phyloP scores from a whole-genome alignment of 345 rosid species.

The Camelina hispida region DNA sequence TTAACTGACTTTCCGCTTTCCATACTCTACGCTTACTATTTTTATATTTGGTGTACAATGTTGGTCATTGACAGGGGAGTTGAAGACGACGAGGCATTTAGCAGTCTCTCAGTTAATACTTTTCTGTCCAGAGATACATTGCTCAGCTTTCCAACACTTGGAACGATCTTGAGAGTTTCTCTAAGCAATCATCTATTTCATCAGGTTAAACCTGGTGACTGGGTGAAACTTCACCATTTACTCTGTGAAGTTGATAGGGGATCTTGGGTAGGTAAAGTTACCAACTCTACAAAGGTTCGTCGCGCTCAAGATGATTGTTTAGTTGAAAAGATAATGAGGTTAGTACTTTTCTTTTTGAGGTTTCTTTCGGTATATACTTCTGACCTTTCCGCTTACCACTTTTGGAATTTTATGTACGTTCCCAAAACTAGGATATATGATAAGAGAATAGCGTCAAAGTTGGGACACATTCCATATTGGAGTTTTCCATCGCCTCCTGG shows the following conservation, averaged over 20 bases:
- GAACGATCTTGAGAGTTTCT: slow-evolving; percentile 69
- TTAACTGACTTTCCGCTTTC: neutral
- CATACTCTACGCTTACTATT: neutral
- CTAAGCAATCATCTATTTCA: slow-evolving; percentile 50
- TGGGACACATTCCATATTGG: slow-evolving; percentile 63
- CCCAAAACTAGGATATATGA: slow-evolving; percentile 53
- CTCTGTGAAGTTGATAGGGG: slow-evolving; percentile 65
- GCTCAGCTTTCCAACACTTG: slow-evolving; percentile 71
- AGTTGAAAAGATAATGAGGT: slow-evolving; percentile 61
- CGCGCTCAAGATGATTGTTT: slow-evolving; percentile 49
- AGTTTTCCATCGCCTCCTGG: slow-evolving; percentile 66
- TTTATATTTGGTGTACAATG: slow-evolving; percentile 20
- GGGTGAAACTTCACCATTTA: slow-evolving; percentile 65
- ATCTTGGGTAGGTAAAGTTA: slow-evolving; percentile 65
- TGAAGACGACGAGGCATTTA: slow-evolving; percentile 21
- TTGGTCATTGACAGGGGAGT: slow-evolving; percentile 15
- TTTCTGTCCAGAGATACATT: slow-evolving; percentile 62
- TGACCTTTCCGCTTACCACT: slow-evolving; percentile 9
- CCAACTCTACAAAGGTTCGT: slow-evolving; percentile 53
- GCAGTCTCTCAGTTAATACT: slow-evolving; percentile 37
- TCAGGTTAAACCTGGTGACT: slow-evolving; percentile 56
- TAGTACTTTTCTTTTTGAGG: slow-evolving; percentile 27
- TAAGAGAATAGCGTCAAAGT: slow-evolving; percentile 50
- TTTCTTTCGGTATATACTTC: neutral
- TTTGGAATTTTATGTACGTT: slow-evolving; percentile 3